Evolutionary conservation across 352 stramenopile genomes (phyloP).

Genomic region (Phytopythium aichiense): DNA sequence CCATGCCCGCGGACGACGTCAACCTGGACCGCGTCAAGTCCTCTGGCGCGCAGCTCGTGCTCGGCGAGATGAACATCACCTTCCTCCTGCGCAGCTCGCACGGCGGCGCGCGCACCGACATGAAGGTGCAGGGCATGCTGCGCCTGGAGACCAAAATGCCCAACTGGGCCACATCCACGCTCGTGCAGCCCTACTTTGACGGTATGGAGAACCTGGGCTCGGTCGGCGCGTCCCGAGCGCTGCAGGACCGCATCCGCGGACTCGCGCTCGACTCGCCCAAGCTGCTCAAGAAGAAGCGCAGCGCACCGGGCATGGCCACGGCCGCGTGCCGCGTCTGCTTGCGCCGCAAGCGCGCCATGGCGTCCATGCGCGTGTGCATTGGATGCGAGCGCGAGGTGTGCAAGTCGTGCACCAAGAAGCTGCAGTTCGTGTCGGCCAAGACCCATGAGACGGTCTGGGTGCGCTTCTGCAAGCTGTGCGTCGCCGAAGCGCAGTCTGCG

Average conservation of each 20-base stretch:
- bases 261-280: slow-evolving; percentile 9
- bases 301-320: background rate
- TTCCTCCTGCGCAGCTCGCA: background rate
- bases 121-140: background rate
- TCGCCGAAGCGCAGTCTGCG: slow-evolving; percentile 9
- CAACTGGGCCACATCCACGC: background rate
- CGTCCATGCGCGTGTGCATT: slow-evolving; percentile 8
- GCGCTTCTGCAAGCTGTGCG: slow-evolving; percentile 17
- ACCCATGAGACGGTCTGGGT: slow-evolving; percentile 5
- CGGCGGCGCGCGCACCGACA: background rate
- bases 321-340: slow-evolving; percentile 21
- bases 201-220: background rate
- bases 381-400: slow-evolving; percentile 14
- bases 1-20: slow-evolving; percentile 18
- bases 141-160: background rate
- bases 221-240: background rate
- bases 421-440: slow-evolving; percentile 14
- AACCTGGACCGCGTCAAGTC: background rate
- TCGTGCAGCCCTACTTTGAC: background rate
- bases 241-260: background rate
- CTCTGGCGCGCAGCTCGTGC: background rate
- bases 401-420: slow-evolving; percentile 13
- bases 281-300: slow-evolving; percentile 8
- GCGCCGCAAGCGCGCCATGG: slow-evolving; percentile 22
- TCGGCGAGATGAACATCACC: background rate